phyloP scores from a whole-genome alignment of 2,329 filamentous ascomycete species.

The Amauroascus niger region DNA sequence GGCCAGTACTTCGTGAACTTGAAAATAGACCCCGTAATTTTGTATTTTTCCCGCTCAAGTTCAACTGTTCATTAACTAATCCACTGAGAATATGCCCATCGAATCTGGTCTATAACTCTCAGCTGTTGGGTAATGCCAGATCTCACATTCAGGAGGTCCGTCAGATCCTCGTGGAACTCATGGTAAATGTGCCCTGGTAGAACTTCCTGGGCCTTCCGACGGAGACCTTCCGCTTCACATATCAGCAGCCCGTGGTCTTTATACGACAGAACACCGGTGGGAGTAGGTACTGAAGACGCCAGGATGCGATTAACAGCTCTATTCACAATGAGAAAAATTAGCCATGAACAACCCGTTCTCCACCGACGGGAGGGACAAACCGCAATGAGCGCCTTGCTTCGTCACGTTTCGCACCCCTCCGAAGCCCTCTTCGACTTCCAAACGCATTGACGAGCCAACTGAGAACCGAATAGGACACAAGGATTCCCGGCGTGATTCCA shows the following conservation, averaged over 20 bases:
- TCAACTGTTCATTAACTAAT: conserved; percentile 27
- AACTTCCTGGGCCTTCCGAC: conserved; percentile 55
- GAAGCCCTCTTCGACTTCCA: conserved; percentile 59
- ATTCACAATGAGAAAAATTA: not conserved
- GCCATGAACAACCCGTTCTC: not conserved
- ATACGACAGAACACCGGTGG: conserved; percentile 70
- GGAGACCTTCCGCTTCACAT: conserved; percentile 78
- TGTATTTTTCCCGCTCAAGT: not conserved
- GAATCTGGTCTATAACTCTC: conserved; percentile 68
- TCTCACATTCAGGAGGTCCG: conserved; percentile 71
- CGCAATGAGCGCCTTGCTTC: conserved; percentile 68
- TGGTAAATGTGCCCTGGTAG: conserved; percentile 66
- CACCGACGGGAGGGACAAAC: conserved; percentile 26
- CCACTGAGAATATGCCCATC: conserved; percentile 85
- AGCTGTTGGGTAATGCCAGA: conserved; percentile 69
- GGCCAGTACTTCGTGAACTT: too few relatives aligned
- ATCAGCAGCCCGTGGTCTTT: conserved; percentile 86
- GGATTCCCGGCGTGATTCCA: conserved; percentile 81
- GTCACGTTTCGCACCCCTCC: conserved; percentile 54
- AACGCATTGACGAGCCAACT: conserved; percentile 63
- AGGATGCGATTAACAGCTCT: conserved; percentile 76
- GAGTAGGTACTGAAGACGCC: conserved; percentile 56
- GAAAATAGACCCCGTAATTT: not conserved
- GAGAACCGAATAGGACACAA: conserved; percentile 66
- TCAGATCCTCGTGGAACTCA: conserved; percentile 81